Base-by-base conservation (phyloP, 345 rosid species). In the Gossypium anomalum region DNA sequence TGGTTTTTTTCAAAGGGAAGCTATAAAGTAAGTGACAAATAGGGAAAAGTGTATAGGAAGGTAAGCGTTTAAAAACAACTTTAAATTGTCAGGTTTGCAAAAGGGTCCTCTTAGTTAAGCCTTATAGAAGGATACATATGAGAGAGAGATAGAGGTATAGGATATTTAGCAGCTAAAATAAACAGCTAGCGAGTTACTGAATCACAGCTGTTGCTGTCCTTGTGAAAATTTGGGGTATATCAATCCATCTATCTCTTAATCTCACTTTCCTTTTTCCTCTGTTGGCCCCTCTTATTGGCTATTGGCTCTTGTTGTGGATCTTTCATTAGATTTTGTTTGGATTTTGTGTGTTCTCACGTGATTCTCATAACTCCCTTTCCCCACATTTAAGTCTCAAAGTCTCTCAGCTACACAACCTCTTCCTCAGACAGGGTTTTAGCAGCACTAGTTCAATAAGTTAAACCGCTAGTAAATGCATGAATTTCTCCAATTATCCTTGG, bases 281-380 rank as follows among this genome's bases (percentile, higher is more conserved):
- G 22, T 71, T 67, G 80, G 63, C 71, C 71, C 78, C 77, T 17
- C 73, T 71, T 7, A 71, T 67, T 51, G 80, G 79, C 62, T 45
- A 76, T 22, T 60, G 74, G 15, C 78, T 47, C 71, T 38, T 60
- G 52, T 25, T 81, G 74, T 65, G 75, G 8, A 82, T 82, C 86
- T 80, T 72, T 71, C 81, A 10, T 68, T 69, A 70, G 86, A 82
- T 79, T 82, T 77, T 70, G 78, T 82, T 74, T 78, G 78, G 87
- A 80, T 82, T 78, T 82, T 80, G 74, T 80, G 82, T 52, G 22
- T 63, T 34, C 78, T 80, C 84, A 82, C 84, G 88, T 80, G 88
- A 82, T 53, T 68, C 84, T 72, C 75, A 23, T 71, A 59, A 59
- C 67, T 80, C 53, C 61, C 41, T 34, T 34, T 2, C 51, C 9